Percentiles rank a stretch among this genome's conserved stretches.
phyloP scores from a whole-genome alignment of 805 yeast species.

The Ogataea neopini region DNA sequence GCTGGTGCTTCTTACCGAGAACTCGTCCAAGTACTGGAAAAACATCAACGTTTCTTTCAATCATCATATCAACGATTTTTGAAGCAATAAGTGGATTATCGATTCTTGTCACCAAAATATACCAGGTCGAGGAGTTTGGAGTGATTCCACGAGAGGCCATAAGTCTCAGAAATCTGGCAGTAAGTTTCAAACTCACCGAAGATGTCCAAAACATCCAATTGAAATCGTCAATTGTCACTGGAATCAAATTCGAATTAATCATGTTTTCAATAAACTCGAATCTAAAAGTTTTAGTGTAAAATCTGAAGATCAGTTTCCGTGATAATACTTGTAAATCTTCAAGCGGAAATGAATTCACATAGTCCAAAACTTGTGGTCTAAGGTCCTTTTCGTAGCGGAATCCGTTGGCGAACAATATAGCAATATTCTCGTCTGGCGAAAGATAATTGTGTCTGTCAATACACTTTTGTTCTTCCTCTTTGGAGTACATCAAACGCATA shows the following conservation, averaged over 20 bases:
- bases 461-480: neutral
- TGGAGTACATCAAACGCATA: neutral
- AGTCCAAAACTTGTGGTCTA: neutral
- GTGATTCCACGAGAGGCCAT: neutral
- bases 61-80: neutral
- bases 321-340: neutral
- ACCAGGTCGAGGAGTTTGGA: constrained; percentile 5
- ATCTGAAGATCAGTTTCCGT: neutral
- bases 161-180: neutral
- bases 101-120: constrained; percentile 2
- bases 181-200: neutral
- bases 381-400: neutral
- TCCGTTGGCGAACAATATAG: constrained; percentile 2
- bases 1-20: neutral
- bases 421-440: constrained; percentile 4
- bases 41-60: neutral
- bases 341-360: neutral
- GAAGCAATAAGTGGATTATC: constrained; percentile 1
- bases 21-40: neutral
- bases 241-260: neutral
- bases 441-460: neutral
- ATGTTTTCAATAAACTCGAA: neutral
- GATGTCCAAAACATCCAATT: constrained; percentile 3
- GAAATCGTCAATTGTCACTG: constrained; percentile 3
- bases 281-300: neutral